A percentile compares a stretch with the other conserved stretches of the same genome.
phyloP scores from a whole-genome alignment of 139 green algal genomes.

The Helicosporidium sp. region DNA sequence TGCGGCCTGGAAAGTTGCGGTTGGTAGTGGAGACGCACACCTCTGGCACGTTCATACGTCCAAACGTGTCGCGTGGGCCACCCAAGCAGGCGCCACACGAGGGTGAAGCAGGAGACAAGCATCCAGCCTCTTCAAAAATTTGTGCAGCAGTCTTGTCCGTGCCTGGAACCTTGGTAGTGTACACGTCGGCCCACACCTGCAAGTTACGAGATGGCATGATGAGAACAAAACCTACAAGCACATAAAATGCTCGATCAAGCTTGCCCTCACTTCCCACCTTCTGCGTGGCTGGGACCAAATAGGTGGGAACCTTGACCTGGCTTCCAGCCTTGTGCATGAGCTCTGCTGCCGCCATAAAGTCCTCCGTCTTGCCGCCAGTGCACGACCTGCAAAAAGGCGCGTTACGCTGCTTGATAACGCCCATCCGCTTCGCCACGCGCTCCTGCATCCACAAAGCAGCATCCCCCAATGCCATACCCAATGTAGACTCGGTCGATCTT shows the following conservation, averaged over 20 bases:
- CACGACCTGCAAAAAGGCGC: constrained; percentile 32
- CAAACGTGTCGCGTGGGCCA: constrained; percentile 80
- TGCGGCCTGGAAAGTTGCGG: constrained; percentile 91
- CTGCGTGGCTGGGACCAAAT: constrained; percentile 84
- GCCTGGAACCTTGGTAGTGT: too few relatives aligned
- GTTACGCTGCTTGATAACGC: too few relatives aligned
- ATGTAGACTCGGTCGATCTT: constrained; percentile 94
- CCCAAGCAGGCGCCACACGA: constrained; percentile 82
- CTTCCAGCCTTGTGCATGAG: constrained; percentile 58
- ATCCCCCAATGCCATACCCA: too few relatives aligned
- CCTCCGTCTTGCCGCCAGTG: constrained; percentile 84
- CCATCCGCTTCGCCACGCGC: too few relatives aligned
- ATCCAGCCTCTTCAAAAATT: constrained; percentile 83
- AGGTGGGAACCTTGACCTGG: constrained; percentile 83
- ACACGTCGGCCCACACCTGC: constrained; percentile 84
- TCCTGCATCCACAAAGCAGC: too few relatives aligned
- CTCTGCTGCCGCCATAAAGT: constrained; percentile 76
- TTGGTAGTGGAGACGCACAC: constrained; percentile 90
- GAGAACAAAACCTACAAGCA: too few relatives aligned
- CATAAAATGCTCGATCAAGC: too few relatives aligned
- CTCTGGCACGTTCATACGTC: constrained; percentile 84
- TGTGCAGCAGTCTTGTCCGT: constrained; percentile 83
- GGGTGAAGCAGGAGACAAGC: constrained; percentile 62
- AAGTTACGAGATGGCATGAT: too few relatives aligned
- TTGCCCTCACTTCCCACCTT: constrained; percentile 38